Percentiles rank a stretch among this genome's conserved stretches.
phyloP scores from a whole-genome alignment of 768 basidiomycete genomes.

The Grammothele lineata region DNA sequence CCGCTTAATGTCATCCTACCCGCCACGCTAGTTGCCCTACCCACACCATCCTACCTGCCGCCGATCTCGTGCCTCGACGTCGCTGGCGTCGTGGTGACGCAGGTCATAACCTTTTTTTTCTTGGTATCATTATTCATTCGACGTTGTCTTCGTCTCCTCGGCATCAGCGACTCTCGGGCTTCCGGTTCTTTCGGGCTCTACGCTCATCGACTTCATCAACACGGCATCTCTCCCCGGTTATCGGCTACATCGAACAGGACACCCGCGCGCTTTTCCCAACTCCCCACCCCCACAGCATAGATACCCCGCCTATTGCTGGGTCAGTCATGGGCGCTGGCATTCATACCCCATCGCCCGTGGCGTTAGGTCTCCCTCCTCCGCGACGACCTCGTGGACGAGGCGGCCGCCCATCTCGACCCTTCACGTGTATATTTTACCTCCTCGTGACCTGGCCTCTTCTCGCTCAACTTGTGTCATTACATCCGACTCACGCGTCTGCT shows the following conservation, averaged over 20 bases:
- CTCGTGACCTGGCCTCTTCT: slow-evolving; percentile 18
- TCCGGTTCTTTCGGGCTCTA: slow-evolving; percentile 14
- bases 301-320: slow-evolving; percentile 31
- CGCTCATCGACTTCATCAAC: slow-evolving; percentile 12
- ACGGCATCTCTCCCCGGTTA: slow-evolving; percentile 25
- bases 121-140: slow-evolving; percentile 42
- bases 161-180: slow-evolving; percentile 12
- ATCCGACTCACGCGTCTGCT: slow-evolving; percentile 36
- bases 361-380: slow-evolving; percentile 14
- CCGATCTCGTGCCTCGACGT: neutral
- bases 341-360: slow-evolving; percentile 41
- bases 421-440: slow-evolving; percentile 22
- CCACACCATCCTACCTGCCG: slow-evolving; percentile 24
- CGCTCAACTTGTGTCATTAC: slow-evolving; percentile 40
- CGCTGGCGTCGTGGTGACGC: slow-evolving; percentile 6
- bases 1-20: slow-evolving; percentile 22
- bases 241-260: slow-evolving; percentile 36
- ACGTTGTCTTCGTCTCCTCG: slow-evolving; percentile 28
- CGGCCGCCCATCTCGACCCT: slow-evolving; percentile 13
- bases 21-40: slow-evolving; percentile 11
- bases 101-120: slow-evolving; percentile 14
- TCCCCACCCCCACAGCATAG: slow-evolving; percentile 16
- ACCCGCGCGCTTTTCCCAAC: slow-evolving; percentile 19
- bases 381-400: slow-evolving; percentile 7
- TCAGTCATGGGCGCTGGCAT: slow-evolving; percentile 35